These are phyloP conservation scores for Pseudogymnoascus sp. DNA, from an alignment of 2,329 filamentous ascomycete genomes.

Conservation along the genomic window DNA sequence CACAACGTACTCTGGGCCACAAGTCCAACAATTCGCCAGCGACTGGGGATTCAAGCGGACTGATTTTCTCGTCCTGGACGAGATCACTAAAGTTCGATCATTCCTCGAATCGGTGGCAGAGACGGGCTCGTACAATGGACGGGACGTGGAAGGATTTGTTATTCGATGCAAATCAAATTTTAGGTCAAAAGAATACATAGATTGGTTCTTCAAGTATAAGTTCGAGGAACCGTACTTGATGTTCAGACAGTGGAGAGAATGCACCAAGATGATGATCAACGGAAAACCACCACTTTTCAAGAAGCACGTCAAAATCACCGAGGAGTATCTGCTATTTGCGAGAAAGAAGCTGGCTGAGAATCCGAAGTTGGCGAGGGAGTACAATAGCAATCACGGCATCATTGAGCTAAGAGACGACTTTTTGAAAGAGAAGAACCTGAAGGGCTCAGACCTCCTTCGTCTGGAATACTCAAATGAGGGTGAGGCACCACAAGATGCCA, in stretches of 20 bases:
- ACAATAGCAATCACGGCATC: slow-evolving; percentile 87
- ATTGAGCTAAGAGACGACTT: slow-evolving; percentile 87
- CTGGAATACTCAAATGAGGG: slow-evolving; percentile 52
- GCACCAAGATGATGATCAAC: slow-evolving; percentile 79
- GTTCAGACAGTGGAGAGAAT: slow-evolving; percentile 98
- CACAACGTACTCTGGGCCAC: slow-evolving; percentile 69
- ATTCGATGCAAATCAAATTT: slow-evolving; percentile 70
- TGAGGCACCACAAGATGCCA: slow-evolving; percentile 45
- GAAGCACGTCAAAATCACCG: slow-evolving; percentile 84
- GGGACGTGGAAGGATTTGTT: slow-evolving; percentile 95
- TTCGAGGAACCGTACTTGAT: slow-evolving; percentile 98
- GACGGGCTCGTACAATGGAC: slow-evolving; percentile 80
- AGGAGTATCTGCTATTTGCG: slow-evolving; percentile 82
- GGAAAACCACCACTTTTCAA: slow-evolving; percentile 67
- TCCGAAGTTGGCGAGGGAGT: slow-evolving; percentile 58
- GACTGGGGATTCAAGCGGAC: slow-evolving; percentile 92
- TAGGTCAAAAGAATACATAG: slow-evolving; percentile 51
- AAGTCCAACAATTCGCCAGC: slow-evolving; percentile 85
- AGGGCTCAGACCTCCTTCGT: slow-evolving; percentile 80
- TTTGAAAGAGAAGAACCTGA: slow-evolving; percentile 71
- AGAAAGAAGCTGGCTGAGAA: slow-evolving; percentile 63
- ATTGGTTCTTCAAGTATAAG: slow-evolving; percentile 99
- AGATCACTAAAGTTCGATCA: slow-evolving; percentile 62
- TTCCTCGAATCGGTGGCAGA: slow-evolving; percentile 83
- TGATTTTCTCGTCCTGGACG: slow-evolving; percentile 67